phyloP scores from a whole-genome alignment of 768 basidiomycete genomes.

The Collybia nuda region DNA sequence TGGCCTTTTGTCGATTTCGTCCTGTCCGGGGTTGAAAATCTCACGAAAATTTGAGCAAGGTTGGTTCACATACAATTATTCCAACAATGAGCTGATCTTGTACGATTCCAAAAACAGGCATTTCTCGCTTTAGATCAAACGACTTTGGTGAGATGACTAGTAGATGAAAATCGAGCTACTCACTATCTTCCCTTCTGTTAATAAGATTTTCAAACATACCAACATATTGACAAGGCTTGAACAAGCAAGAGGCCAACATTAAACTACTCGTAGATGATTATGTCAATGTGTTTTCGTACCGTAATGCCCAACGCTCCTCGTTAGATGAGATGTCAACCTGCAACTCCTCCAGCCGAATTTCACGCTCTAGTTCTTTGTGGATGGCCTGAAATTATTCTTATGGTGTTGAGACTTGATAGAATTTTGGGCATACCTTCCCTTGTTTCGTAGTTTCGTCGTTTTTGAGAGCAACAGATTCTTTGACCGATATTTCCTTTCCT shows the following conservation, averaged over 20 bases:
- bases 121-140: conserved; percentile 57
- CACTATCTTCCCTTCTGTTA: conserved; percentile 50
- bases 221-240: conserved; percentile 74
- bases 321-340: conserved; percentile 45
- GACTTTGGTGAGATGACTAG: not conserved
- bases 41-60: not conserved
- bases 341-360: conserved; percentile 61
- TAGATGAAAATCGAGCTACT: conserved; percentile 4
- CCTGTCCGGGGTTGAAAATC: conserved; percentile 31
- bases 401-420: not conserved
- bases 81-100: conserved; percentile 67
- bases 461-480: conserved; percentile 44
- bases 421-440: conserved; percentile 47
- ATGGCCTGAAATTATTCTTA: conserved; percentile 45
- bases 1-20: conserved; percentile 43
- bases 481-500: conserved; percentile 62
- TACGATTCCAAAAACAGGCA: conserved; percentile 80
- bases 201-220: conserved; percentile 55
- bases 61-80: conserved; percentile 57
- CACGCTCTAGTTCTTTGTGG: conserved; percentile 76
- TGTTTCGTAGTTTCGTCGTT: conserved; percentile 55
- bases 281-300: conserved; percentile 39
- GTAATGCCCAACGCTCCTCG: conserved; percentile 80
- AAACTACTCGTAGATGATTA: not conserved
- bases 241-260: not conserved